Conservation (phyloP, 331 rosid species). For the Rosa hybrid region DNA sequence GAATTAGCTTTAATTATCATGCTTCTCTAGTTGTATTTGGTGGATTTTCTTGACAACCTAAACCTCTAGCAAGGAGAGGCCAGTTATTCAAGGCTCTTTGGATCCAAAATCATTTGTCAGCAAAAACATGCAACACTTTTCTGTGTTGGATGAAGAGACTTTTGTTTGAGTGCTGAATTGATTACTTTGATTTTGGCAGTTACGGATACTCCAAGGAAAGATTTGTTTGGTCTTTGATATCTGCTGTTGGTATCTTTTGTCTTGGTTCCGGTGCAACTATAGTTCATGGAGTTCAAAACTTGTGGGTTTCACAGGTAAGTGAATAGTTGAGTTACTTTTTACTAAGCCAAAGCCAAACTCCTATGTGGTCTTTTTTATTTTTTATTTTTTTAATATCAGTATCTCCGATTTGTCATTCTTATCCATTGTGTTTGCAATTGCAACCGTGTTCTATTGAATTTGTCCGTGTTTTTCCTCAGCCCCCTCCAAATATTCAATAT, state of each 20-base stretch:
- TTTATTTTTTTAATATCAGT: not conserved
- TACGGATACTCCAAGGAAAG: slow-evolving; percentile 99
- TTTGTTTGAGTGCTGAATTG: slow-evolving; percentile 11
- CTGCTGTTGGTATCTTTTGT: slow-evolving; percentile 98
- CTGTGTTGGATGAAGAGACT: not conserved
- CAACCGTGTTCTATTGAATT: slow-evolving; percentile 25
- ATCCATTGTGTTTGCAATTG: slow-evolving; percentile 13
- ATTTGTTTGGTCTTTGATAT: slow-evolving; percentile 99
- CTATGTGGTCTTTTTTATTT: not conserved
- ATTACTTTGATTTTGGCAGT: slow-evolving; percentile 46
- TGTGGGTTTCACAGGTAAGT: slow-evolving; percentile 81
- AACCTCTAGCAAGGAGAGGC: not conserved
- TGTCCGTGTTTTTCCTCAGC: slow-evolving; percentile 55
- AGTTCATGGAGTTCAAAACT: slow-evolving; percentile 92
- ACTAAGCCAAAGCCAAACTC: slow-evolving; percentile 4
- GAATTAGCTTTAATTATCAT: not conserved
- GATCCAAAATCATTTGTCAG: not conserved
- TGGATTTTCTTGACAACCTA: not conserved
- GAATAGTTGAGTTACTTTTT: slow-evolving; percentile 14
- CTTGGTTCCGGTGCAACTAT: slow-evolving; percentile 98
- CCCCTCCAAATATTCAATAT: slow-evolving; percentile 73
- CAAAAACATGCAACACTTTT: not conserved
- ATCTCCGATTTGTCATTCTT: slow-evolving; percentile 9
- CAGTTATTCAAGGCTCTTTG: not conserved
- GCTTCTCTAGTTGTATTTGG: not conserved